phyloP scores from a whole-genome alignment of 2,329 filamentous ascomycete species.

The Nemania sp. region DNA sequence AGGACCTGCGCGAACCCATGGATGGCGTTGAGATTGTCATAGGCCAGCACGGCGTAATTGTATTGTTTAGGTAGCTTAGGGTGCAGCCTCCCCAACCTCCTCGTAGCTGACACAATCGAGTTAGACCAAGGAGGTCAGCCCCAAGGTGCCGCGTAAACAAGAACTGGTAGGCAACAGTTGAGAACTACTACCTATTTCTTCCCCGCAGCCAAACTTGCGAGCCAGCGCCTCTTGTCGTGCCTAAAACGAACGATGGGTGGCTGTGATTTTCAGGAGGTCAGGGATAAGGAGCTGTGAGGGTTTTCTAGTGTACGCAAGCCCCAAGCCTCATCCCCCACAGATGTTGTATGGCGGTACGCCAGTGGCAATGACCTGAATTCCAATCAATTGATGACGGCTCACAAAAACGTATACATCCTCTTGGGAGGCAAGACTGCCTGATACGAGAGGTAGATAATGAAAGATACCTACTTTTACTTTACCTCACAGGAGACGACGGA shows the following conservation, averaged over 20 bases:
- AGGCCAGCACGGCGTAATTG: neutral
- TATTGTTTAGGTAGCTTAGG: neutral
- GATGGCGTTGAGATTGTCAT: neutral
- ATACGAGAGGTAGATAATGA: neutral
- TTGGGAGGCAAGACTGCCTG: slow-evolving; percentile 4
- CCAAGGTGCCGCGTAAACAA: slow-evolving; percentile 22
- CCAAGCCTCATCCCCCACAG: slow-evolving; percentile 2
- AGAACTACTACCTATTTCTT: slow-evolving; percentile 4
- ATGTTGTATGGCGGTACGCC: too few species aligned
- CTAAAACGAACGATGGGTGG: slow-evolving; percentile 16
- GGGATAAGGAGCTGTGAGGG: slow-evolving; percentile 21
- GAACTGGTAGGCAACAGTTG: slow-evolving; percentile 15
- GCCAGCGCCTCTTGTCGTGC: neutral
- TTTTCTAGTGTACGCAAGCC: neutral
- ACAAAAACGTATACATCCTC: slow-evolving; percentile 6
- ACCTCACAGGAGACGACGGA: slow-evolving; percentile 14
- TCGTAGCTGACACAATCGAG: slow-evolving; percentile 12
- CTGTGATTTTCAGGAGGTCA: slow-evolving; percentile 32
- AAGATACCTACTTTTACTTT: too few species aligned
- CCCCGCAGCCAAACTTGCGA: slow-evolving; percentile 19
- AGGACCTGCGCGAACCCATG: neutral
- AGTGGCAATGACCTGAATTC: slow-evolving; percentile 32
- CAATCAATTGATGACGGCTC: slow-evolving; percentile 22
- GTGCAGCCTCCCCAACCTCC: slow-evolving; percentile 13
- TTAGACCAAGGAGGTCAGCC: slow-evolving; percentile 22